Conservation (phyloP, 768 basidiomycete species). For the Trichaptum fuscoviolaceum region DNA sequence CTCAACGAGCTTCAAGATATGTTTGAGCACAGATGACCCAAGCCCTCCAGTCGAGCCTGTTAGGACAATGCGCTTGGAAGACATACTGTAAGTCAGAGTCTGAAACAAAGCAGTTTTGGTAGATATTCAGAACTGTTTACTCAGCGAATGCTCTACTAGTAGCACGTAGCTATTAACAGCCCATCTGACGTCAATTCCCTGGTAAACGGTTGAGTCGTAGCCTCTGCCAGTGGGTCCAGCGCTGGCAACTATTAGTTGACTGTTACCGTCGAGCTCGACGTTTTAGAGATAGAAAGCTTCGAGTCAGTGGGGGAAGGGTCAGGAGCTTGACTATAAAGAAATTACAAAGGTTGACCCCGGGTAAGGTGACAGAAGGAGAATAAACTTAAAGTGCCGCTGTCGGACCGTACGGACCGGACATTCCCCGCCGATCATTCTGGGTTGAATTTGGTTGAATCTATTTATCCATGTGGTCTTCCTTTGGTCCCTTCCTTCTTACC, state of each 20-base stretch:
- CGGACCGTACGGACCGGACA: background rate
- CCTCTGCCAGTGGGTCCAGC: no score
- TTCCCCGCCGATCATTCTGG: background rate
- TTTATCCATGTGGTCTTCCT: background rate
- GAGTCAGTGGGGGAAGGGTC: background rate
- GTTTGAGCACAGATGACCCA: constrained; percentile 28
- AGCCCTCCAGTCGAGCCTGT: constrained; percentile 33
- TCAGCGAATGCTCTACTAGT: background rate
- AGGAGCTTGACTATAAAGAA: background rate
- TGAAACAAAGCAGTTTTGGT: background rate
- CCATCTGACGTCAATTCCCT: no score
- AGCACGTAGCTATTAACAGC: no score
- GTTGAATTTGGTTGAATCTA: background rate
- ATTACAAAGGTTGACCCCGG: background rate
- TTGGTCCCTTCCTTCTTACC: background rate
- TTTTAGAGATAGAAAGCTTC: no score
- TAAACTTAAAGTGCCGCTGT: background rate
- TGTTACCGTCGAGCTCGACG: no score
- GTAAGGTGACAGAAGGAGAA: background rate
- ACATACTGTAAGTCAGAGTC: background rate
- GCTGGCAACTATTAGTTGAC: no score
- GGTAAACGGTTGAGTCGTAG: no score
- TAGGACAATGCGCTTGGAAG: constrained; percentile 24
- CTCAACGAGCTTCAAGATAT: constrained; percentile 25
- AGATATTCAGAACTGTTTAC: background rate